These are phyloP conservation scores for Podaxis pistillaris DNA, from an alignment of 768 basidiomycete species.

Conservation along the genomic window DNA sequence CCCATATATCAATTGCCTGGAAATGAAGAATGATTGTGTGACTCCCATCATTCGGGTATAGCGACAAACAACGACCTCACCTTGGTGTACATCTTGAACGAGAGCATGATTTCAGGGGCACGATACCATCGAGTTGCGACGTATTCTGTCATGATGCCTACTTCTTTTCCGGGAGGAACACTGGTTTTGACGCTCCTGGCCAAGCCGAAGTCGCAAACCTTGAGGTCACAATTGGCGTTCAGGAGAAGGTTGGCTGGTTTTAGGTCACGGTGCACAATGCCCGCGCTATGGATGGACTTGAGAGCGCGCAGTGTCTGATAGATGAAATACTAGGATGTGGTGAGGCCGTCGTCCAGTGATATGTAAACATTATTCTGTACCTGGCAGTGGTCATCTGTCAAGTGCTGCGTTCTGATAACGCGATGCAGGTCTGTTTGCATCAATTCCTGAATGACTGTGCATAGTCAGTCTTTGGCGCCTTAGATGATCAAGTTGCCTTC, in stretches of 20 bases:
- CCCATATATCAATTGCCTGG: constrained; percentile 70
- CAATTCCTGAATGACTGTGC: constrained; percentile 75
- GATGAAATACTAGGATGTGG: constrained; percentile 60
- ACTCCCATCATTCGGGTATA: background rate
- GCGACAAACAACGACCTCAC: constrained; percentile 27
- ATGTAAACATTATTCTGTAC: constrained; percentile 38
- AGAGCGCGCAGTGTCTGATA: constrained; percentile 85
- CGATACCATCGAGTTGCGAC: constrained; percentile 94
- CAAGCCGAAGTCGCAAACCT: constrained; percentile 88
- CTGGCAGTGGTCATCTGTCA: constrained; percentile 90
- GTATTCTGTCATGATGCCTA: constrained; percentile 76
- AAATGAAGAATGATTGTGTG: constrained; percentile 11
- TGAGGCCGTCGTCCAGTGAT: constrained; percentile 29
- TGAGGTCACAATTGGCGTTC: constrained; percentile 88
- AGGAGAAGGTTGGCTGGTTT: constrained; percentile 88
- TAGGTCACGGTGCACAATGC: constrained; percentile 74
- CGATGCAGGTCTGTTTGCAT: constrained; percentile 92
- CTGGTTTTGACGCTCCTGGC: constrained; percentile 65
- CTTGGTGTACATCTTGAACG: constrained; percentile 87
- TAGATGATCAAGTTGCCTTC: background rate
- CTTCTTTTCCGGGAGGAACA: constrained; percentile 55
- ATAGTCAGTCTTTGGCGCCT: constrained; percentile 6
- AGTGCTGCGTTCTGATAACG: constrained; percentile 85
- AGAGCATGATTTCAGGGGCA: constrained; percentile 93
- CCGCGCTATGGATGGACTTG: constrained; percentile 87